These are phyloP conservation scores for Pelargonium cotyledonis DNA, from an alignment of 441 rosid genomes.

Conservation along the genomic window DNA sequence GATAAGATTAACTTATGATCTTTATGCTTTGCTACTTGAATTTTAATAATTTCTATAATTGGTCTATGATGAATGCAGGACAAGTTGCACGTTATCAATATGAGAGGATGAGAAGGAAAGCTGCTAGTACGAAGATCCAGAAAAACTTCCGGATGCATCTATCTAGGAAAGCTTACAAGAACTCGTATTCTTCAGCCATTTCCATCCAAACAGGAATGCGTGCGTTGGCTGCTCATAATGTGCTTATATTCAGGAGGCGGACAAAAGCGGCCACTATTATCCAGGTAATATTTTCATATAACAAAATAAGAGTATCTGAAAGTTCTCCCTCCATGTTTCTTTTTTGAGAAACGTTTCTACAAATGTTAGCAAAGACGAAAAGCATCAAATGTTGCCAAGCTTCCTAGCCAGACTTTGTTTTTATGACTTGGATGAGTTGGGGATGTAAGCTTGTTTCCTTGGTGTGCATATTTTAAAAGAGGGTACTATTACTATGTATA, in stretches of 20 bases:
- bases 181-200: conserved; percentile 43
- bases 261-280: conserved; percentile 55
- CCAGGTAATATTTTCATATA: conserved; percentile 48
- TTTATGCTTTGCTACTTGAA: neutral
- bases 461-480: neutral
- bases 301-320: neutral
- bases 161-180: conserved; percentile 50
- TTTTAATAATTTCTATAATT: neutral
- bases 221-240: conserved; percentile 61
- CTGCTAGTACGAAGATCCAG: conserved; percentile 71
- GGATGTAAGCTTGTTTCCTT: neutral
- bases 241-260: conserved; percentile 43
- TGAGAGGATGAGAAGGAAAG: conserved; percentile 60
- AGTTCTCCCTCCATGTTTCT: neutral
- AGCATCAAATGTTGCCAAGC: conserved; percentile 6
- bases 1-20: neutral
- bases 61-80: conserved; percentile 41
- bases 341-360: neutral
- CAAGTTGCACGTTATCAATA: conserved; percentile 47
- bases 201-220: conserved; percentile 71
- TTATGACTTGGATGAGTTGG: neutral
- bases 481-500: no score
- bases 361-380: conserved; percentile 1
- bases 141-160: conserved; percentile 51
- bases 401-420: neutral